A percentile compares a stretch with the other conserved stretches of the same genome.
Evolutionary conservation across 2,329 filamentous ascomycete species (phyloP).

Genomic region (Neopestalotiopsis sp.): DNA sequence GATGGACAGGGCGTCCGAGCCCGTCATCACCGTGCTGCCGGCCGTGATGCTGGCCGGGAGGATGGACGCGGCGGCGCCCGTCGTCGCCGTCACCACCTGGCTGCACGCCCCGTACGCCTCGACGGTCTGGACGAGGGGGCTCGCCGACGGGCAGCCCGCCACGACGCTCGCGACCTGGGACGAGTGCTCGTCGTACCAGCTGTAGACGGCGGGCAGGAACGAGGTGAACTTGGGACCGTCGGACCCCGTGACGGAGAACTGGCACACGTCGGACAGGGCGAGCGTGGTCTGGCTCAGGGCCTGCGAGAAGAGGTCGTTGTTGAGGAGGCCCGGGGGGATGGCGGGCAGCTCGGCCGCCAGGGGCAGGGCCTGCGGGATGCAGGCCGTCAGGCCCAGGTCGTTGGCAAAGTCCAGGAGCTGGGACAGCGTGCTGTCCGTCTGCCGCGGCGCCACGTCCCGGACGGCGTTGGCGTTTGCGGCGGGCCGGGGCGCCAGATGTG

Average conservation of each 20-base stretch:
- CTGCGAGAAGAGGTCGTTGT: slow-evolving; percentile 27
- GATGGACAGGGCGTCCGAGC: neutral
- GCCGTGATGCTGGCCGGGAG: neutral
- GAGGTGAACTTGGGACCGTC: slow-evolving; percentile 27
- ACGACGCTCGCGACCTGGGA: slow-evolving; percentile 25
- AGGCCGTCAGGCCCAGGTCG: slow-evolving; percentile 26
- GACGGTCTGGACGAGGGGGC: slow-evolving; percentile 5
- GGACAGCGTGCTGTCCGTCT: slow-evolving; percentile 4
- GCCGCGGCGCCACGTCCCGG: neutral
- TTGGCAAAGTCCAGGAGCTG: slow-evolving; percentile 1
- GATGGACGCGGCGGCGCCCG: neutral
- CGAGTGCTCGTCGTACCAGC: slow-evolving; percentile 29
- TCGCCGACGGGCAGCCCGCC: slow-evolving; percentile 25
- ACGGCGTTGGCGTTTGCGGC: neutral
- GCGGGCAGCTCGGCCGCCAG: slow-evolving; percentile 29
- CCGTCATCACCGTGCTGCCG: neutral
- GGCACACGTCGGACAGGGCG: slow-evolving; percentile 29
- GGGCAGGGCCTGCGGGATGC: slow-evolving; percentile 29
- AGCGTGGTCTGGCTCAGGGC: slow-evolving; percentile 33
- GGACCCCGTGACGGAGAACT: slow-evolving; percentile 30
- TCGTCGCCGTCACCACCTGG: neutral
- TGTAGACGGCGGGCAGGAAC: slow-evolving; percentile 32
- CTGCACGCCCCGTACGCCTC: slow-evolving; percentile 7
- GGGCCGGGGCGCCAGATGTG: neutral
- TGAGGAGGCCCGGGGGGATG: slow-evolving; percentile 28